Percentiles rank a stretch among this genome's conserved stretches.
Evolutionary conservation across 1,284 basidiomycete species (phyloP).

Genomic region (Ceratobasidium sp.): DNA sequence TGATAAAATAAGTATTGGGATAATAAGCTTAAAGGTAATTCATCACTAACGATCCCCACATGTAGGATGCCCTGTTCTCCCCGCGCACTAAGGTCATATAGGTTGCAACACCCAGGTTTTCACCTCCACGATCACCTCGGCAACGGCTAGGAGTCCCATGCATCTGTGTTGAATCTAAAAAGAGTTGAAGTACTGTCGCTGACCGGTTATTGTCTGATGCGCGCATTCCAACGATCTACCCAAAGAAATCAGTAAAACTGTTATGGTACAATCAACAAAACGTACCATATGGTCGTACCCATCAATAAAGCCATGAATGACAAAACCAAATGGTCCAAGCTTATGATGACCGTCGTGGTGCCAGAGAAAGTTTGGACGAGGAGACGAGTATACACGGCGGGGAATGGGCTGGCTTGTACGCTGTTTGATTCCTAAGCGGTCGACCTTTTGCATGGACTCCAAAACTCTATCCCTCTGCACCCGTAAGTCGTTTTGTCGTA

Average conservation of each 20-base stretch:
- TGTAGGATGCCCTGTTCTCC: background rate
- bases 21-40: background rate
- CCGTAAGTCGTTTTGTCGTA: background rate
- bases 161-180: background rate
- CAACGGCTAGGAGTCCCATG: background rate
- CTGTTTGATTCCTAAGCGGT: background rate
- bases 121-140: background rate
- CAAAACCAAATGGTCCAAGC: background rate
- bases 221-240: background rate
- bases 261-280: too few species aligned
- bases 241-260: too few species aligned
- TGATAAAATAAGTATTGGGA: background rate
- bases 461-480: background rate
- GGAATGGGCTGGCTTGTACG: background rate
- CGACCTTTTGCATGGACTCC: background rate
- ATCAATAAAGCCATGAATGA: slow-evolving; percentile 9
- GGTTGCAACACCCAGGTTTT: slow-evolving; percentile 6
- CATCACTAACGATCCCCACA: slow-evolving; percentile 6
- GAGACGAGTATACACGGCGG: background rate
- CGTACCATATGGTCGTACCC: background rate
- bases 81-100: slow-evolving; percentile 3
- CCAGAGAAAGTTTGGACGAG: background rate
- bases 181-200: background rate
- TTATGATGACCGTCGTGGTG: slow-evolving; percentile 9
- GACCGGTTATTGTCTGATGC: slow-evolving; percentile 1